Evolutionary conservation across 257 asterid species (phyloP).

Genomic region (Schizonepeta tenuifolia): DNA sequence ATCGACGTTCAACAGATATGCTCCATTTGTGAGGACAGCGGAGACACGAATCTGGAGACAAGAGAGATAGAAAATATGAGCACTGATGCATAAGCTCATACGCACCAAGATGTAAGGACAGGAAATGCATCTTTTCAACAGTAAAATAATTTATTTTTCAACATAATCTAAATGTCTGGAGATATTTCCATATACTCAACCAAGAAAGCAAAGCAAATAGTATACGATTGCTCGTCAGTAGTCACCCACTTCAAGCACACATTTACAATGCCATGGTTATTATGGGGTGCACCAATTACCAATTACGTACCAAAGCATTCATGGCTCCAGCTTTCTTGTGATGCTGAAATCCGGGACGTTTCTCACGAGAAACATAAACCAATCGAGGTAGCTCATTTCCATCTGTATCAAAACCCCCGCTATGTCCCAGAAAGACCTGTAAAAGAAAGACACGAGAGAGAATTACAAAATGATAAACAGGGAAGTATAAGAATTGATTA

Average conservation of each 20-base stretch:
- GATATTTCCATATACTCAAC: not conserved
- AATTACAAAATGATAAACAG: slow-evolving; percentile 19
- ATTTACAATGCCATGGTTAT: not conserved
- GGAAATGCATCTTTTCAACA: not conserved
- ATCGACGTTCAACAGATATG: slow-evolving; percentile 79
- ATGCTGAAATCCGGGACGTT: slow-evolving; percentile 86
- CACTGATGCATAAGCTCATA: too few species aligned
- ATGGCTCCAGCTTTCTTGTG: slow-evolving; percentile 91
- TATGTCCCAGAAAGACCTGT: slow-evolving; percentile 80
- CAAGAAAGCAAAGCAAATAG: not conserved
- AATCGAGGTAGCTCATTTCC: slow-evolving; percentile 81
- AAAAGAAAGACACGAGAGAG: slow-evolving; percentile 11
- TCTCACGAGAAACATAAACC: slow-evolving; percentile 87
- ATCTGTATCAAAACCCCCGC: slow-evolving; percentile 72
- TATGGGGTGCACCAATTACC: not conserved
- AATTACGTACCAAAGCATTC: slow-evolving; percentile 78
- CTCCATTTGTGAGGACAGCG: slow-evolving; percentile 86
- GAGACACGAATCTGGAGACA: slow-evolving; percentile 75
- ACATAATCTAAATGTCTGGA: not conserved
- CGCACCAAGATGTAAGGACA: not conserved
- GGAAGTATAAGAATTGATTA: not conserved
- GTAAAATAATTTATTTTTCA: not conserved
- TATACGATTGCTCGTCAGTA: not conserved
- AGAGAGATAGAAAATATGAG: not conserved
- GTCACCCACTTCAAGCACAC: not conserved